Evolutionary conservation across 345 rosid genomes (phyloP).

Genomic region (Eucalyptus erythrocorys): DNA sequence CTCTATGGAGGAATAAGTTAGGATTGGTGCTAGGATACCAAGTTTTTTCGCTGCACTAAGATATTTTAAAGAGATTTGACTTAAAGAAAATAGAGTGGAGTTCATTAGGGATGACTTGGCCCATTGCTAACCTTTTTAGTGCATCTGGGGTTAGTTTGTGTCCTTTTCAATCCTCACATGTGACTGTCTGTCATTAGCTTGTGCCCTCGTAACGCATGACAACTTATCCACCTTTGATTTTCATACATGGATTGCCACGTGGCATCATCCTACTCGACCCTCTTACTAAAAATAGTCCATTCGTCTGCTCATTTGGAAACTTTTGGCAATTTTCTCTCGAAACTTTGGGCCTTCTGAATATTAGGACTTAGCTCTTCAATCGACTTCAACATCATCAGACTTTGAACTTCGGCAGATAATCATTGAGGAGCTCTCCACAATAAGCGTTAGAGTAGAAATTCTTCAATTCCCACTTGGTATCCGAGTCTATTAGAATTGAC

Average conservation of each 20-base stretch:
- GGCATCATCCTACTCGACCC: not conserved
- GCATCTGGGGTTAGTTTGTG: not conserved
- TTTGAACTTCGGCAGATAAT: not conserved
- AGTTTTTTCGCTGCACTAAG: too few species aligned
- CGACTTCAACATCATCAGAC: not conserved
- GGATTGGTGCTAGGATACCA: not conserved
- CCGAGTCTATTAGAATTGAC: not conserved
- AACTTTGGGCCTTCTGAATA: not conserved
- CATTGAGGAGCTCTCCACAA: not conserved
- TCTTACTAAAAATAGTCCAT: not conserved
- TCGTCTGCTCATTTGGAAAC: not conserved
- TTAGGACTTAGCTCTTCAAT: not conserved
- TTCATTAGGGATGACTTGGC: not conserved
- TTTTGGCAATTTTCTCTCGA: not conserved
- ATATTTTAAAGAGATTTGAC: too few species aligned
- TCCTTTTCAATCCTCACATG: not conserved
- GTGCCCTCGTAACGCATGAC: not conserved
- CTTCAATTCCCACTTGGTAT: not conserved
- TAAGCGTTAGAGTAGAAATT: not conserved
- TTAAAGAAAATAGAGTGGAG: not conserved
- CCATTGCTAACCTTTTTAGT: too few species aligned
- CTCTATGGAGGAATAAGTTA: not conserved
- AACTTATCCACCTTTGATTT: not conserved
- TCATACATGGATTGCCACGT: not conserved
- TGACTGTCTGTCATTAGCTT: not conserved